Percentiles rank a stretch among this genome's conserved stretches.
Conservation (phyloP, 495 filamentous ascomycete genomes). For the Hypoxylon crocopeplum region DNA sequence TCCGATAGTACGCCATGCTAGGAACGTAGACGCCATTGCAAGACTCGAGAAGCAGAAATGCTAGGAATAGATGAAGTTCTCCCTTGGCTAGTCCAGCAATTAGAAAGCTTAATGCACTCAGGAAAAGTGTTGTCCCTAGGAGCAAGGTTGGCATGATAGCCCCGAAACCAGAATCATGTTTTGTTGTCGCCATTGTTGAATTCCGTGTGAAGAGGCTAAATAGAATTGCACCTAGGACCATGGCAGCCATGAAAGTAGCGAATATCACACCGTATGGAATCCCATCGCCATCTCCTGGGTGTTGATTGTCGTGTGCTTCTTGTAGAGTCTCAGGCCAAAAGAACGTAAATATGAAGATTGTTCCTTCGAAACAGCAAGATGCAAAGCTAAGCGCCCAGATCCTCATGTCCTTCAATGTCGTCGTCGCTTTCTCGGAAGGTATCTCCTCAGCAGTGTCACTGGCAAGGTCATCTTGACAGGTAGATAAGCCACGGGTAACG, state of each 20-base stretch:
- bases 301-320: conserved; percentile 34
- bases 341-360: conserved; percentile 59
- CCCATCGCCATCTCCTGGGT: background rate
- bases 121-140: conserved; percentile 33
- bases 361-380: conserved; percentile 55
- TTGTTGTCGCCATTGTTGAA: background rate
- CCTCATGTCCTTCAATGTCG: conserved; percentile 37
- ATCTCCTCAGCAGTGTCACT: background rate
- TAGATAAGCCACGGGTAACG: background rate
- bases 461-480: background rate
- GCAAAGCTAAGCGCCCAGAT: conserved; percentile 48
- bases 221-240: conserved; percentile 53
- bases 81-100: conserved; percentile 38
- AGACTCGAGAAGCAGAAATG: conserved; percentile 52
- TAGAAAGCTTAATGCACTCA: conserved; percentile 38
- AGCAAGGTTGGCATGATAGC: conserved; percentile 34
- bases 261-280: conserved; percentile 57
- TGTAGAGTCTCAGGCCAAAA: conserved; percentile 55
- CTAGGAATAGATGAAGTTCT: conserved; percentile 45
- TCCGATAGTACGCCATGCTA: conserved; percentile 50
- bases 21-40: conserved; percentile 58
- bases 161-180: background rate
- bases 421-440: background rate
- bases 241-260: conserved; percentile 55
- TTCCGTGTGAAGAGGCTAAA: conserved; percentile 36